Evolutionary conservation across 2,329 filamentous ascomycete species (phyloP).

Genomic region (Cladosporium sp.): DNA sequence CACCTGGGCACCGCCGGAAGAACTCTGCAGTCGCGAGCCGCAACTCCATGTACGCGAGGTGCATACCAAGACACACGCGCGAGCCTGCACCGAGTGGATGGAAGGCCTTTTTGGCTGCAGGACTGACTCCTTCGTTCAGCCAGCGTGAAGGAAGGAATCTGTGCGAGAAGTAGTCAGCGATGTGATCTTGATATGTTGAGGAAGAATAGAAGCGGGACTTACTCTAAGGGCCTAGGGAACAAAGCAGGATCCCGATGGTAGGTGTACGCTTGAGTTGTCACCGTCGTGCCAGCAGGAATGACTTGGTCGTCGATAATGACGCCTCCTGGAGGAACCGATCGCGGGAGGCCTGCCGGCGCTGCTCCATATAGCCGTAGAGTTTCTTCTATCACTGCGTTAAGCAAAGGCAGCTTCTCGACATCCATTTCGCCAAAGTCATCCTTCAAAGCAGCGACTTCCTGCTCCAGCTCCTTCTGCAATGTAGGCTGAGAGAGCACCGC

Average conservation of each 20-base stretch:
- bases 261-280: slow-evolving; percentile 19
- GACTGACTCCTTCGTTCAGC: slow-evolving; percentile 20
- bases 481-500: slow-evolving; percentile 23
- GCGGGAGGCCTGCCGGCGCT: slow-evolving; percentile 17
- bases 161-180: neutral
- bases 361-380: slow-evolving; percentile 21
- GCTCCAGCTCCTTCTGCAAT: slow-evolving; percentile 19
- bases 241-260: slow-evolving; percentile 23
- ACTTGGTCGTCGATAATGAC: neutral
- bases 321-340: neutral
- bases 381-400: slow-evolving; percentile 19
- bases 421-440: slow-evolving; percentile 17
- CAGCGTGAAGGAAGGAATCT: slow-evolving; percentile 26
- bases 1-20: slow-evolving; percentile 23
- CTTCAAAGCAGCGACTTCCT: slow-evolving; percentile 22
- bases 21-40: slow-evolving; percentile 25
- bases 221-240: slow-evolving; percentile 18
- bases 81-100: slow-evolving; percentile 28
- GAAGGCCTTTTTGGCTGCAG: slow-evolving; percentile 22
- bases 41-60: slow-evolving; percentile 30
- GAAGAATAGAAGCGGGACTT: neutral
- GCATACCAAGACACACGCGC: slow-evolving; percentile 27
- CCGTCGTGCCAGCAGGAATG: slow-evolving; percentile 19
- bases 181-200: no score
- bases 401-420: slow-evolving; percentile 16